Base-by-base conservation (phyloP, 129 eudicot genomes). In the Pulicaria dysenterica region DNA sequence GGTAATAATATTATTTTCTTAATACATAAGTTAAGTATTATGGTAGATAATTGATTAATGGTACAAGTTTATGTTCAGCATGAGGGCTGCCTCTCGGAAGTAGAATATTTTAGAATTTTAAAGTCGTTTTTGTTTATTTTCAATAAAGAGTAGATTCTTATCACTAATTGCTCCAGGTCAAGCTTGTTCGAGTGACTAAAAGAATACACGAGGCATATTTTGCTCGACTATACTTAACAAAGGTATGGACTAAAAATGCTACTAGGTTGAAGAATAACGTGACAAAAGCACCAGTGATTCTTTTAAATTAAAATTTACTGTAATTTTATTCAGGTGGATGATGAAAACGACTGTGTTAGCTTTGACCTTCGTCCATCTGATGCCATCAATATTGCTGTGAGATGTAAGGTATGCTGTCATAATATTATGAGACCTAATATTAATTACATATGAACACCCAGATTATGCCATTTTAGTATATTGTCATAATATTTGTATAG, bases 351-450 rank as follows among this genome's bases (percentile, higher is more conserved):
- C 12, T 59, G 79, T 51, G 66, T 90, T 67, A 77, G 85, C 81
- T 86, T 90, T 77, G 97, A 95, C 67, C 83, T 90, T 48, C 90
- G 97, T 5, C 97, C 99, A 38, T 90, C 99, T 0, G 99, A 95
- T 78, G 97, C 97, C 61, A 95, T 95, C 53, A 95, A 95, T 56
- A 95, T 95, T 55, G 99, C 96, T 51, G 96, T 95, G 68, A 88
- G 96, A 82, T 90, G 94, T 89, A 86, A 95, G 99, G 99, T 95
- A 88, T 44, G 40, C 60, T 70, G 51, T 45, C 46, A 47, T 46
- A 10, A 61, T 59, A 58, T 37, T 17, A 34, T 41, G 58, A 24
- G 7, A 36, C 31, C 34, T 72, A 6, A 9, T 14, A 43, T n/a
- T 10, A n/a, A 45, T 8, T 50, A n/a, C 15, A 50, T 68, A 3